Evolutionary conservation across 192 early-diverging fungal genomes (phyloP).

Genomic region (Cladochytrium replicatum): DNA sequence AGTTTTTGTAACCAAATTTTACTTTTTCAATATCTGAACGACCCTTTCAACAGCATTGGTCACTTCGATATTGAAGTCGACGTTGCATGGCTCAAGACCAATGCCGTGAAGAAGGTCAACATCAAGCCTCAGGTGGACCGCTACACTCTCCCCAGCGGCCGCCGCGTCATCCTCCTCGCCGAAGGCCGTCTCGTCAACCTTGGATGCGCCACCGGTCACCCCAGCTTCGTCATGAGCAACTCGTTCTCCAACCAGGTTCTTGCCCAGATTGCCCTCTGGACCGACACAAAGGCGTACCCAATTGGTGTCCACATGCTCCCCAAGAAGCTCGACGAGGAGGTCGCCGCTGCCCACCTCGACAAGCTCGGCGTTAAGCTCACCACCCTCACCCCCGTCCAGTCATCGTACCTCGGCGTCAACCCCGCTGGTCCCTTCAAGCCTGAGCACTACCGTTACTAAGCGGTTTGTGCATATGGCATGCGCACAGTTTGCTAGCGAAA

Average conservation of each 20-base stretch:
- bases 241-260: constrained; percentile 98
- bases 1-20: too few species aligned
- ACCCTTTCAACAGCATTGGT: too few species aligned
- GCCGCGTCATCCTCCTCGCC: constrained; percentile 93
- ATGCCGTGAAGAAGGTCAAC: constrained; percentile 78
- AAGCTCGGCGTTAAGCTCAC: constrained; percentile 95
- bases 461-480: too few species aligned
- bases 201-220: constrained; percentile 98
- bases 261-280: constrained; percentile 98
- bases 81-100: constrained; percentile 95
- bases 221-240: constrained; percentile 99
- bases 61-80: constrained; percentile 99
- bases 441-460: constrained; percentile 93
- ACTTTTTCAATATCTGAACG: too few species aligned
- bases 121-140: constrained; percentile 99
- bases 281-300: constrained; percentile 72
- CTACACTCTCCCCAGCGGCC: constrained; percentile 80
- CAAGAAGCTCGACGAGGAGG: constrained; percentile 99
- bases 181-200: constrained; percentile 99
- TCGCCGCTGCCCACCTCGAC: constrained; percentile 86
- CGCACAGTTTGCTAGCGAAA: too few species aligned
- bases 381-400: constrained; percentile 61
- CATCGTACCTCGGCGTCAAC: constrained; percentile 74
- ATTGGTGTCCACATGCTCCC: constrained; percentile 97
- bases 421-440: constrained; percentile 91